Evolutionary conservation across 257 asterid genomes (phyloP).

Genomic region (Buddleja alternifolia): DNA sequence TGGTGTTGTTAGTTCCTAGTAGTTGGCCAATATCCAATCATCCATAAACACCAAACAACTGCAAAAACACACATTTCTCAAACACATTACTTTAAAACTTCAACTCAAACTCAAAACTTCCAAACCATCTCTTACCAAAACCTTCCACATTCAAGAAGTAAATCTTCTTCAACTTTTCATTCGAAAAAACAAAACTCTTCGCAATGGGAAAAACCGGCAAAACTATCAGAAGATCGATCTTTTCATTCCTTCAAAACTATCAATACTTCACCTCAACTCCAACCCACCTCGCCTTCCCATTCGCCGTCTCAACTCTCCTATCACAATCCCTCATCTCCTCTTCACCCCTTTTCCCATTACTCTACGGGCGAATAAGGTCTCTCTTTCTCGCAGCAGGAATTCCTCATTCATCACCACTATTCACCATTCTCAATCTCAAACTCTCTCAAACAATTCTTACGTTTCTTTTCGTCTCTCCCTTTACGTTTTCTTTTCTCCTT

Average conservation of each 20-base stretch:
- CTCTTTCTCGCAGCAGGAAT: conserved; percentile 73
- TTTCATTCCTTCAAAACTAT: conserved; percentile 64
- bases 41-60: conserved; percentile 33
- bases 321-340: conserved; percentile 53
- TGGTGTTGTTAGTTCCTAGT: conserved; percentile 28
- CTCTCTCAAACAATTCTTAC: conserved; percentile 60
- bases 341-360: conserved; percentile 35
- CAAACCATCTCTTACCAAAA: background rate
- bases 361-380: conserved; percentile 44
- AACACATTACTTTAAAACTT: background rate
- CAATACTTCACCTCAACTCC: conserved; percentile 63
- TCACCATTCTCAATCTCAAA: conserved; percentile 52
- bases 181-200: conserved; percentile 27
- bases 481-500: conserved; percentile 57
- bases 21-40: conserved; percentile 39
- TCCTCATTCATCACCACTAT: conserved; percentile 56
- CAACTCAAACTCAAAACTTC: conserved; percentile 13
- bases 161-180: background rate
- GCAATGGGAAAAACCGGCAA: conserved; percentile 51
- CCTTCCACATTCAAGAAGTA: too few species aligned
- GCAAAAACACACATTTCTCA: conserved; percentile 6
- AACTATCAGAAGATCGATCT: conserved; percentile 67
- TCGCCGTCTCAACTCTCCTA: conserved; percentile 61
- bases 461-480: conserved; percentile 37
- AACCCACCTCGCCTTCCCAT: conserved; percentile 63